Evolutionary conservation across 208 protist genomes (phyloP).

Genomic region (Leishmania tropica): DNA sequence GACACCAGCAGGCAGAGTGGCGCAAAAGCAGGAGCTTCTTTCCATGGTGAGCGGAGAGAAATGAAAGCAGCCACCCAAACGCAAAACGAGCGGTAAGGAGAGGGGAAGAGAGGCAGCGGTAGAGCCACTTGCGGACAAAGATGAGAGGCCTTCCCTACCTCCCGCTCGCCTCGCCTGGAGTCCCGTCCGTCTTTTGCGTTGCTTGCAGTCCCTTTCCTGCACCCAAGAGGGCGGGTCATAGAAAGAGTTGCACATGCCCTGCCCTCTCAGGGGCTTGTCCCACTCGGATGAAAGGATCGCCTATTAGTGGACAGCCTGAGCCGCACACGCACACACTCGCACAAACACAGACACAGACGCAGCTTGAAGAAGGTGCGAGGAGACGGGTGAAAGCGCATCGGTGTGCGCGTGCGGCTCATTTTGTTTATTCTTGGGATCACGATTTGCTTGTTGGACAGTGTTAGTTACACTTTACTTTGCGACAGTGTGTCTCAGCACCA

Average conservation of each 20-base stretch:
- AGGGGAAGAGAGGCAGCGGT: neutral
- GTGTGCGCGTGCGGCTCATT: neutral
- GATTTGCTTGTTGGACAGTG: neutral
- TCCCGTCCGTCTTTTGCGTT: neutral
- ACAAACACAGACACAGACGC: constrained; percentile 1
- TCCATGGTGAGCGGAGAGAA: neutral
- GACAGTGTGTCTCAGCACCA: neutral
- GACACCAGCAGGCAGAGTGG: neutral
- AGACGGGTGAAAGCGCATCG: neutral
- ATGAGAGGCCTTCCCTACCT: neutral
- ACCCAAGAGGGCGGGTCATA: neutral
- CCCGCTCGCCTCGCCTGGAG: neutral
- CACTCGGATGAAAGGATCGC: neutral
- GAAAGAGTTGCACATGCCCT: neutral
- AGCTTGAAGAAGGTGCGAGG: neutral
- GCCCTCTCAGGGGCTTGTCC: too few species aligned
- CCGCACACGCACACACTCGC: neutral
- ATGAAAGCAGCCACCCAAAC: neutral
- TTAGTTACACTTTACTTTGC: constrained; percentile 7
- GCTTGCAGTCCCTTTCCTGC: neutral
- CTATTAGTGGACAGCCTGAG: neutral
- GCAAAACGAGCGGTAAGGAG: neutral
- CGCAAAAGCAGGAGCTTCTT: neutral
- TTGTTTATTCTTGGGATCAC: neutral
- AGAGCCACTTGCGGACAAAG: neutral